These are phyloP conservation scores for Aristolochia californica DNA, from an alignment of 164 flowering plant genomes.

Conservation along the genomic window DNA sequence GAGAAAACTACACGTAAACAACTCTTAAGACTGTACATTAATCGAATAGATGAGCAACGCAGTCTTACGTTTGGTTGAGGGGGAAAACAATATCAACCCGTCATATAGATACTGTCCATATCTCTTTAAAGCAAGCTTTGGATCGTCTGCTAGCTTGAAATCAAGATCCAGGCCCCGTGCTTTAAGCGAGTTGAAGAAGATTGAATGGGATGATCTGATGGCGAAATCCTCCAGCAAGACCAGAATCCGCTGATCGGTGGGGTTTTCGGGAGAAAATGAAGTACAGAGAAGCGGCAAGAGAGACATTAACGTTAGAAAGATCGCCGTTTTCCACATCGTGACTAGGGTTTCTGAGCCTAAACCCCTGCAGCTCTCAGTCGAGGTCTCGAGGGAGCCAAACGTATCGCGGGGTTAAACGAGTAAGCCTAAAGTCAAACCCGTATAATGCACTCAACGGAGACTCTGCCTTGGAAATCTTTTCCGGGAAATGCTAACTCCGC, in stretches of 20 bases:
- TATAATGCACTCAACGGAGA: no score
- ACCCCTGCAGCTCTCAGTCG: no score
- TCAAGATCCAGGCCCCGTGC: constrained; percentile 76
- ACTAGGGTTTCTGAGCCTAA: constrained; percentile 3
- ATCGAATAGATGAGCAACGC: no score
- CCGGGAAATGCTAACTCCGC: no score
- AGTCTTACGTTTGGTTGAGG: constrained; percentile 58
- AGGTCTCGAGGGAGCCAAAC: no score
- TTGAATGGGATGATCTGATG: constrained; percentile 72
- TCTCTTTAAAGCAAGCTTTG: constrained; percentile 62
- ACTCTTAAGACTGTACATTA: no score
- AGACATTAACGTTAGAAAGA: constrained; percentile 13
- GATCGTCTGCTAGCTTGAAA: constrained; percentile 84
- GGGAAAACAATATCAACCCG: constrained; percentile 67
- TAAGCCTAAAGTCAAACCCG: no score
- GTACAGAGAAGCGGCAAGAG: constrained; percentile 30
- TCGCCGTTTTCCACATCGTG: constrained; percentile 12
- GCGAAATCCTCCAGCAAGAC: constrained; percentile 75
- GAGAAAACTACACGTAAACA: no score
- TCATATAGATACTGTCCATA: constrained; percentile 85
- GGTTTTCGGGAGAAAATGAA: constrained; percentile 59
- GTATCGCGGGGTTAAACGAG: no score
- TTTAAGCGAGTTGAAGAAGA: constrained; percentile 71
- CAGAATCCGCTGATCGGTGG: constrained; percentile 51
- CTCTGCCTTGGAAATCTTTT: no score